Base-by-base conservation (phyloP, 163 green algal species). In the Coccomyxa subellipsoidea region DNA sequence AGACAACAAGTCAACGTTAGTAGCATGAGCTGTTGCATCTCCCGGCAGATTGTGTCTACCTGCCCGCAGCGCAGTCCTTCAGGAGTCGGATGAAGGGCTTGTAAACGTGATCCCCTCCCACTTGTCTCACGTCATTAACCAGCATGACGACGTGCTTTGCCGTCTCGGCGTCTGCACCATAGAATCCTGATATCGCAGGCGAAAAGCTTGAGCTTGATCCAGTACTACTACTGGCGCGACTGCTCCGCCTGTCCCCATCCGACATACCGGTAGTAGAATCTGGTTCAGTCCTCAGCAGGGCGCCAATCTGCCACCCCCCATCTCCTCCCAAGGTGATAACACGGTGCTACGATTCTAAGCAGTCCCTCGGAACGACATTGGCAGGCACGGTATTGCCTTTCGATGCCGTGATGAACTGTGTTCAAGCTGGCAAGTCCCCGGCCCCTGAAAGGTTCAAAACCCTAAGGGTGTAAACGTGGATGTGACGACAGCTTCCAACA, bases 81-180 rank as follows among this genome's bases (percentile, higher is more conserved):
- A 73, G 66, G 29, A 73, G 66, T 32, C 66, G 66, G n/a, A 73
- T 73, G 66, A 73, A 73, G 29, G 66, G 66, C 66, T 34, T 73
- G 66, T 73, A 73, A 36, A 73, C 66, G 29, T 32, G n/a, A 32
- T 73, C 66, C 29, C 66, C 66, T 32, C 66, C 66, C 21, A 73
- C 66, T 73, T 73, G 27, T 34, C 66, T 73, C 66, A 73, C 66
- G 66, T 73, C 66, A 73, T 73, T 73, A 3, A 73, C 66, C 21
- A 73, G 66, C 66, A 73, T 73, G n/a, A 73, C 66, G 66, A 73
- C 66, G n/a, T 73, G 29, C 66, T 34, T 73, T 73, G 66, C 66
- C 29, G 66, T 73, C 27, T 73, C 66, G 21, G 66, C 66, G n/a
- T 73, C 66, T 34, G 66, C 66, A 36, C 66, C 66, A 73, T 73